A percentile compares a stretch with the other conserved stretches of the same genome.
Evolutionary conservation across 352 stramenopile genomes (phyloP).

Genomic region (Aphanomyces astaci): DNA sequence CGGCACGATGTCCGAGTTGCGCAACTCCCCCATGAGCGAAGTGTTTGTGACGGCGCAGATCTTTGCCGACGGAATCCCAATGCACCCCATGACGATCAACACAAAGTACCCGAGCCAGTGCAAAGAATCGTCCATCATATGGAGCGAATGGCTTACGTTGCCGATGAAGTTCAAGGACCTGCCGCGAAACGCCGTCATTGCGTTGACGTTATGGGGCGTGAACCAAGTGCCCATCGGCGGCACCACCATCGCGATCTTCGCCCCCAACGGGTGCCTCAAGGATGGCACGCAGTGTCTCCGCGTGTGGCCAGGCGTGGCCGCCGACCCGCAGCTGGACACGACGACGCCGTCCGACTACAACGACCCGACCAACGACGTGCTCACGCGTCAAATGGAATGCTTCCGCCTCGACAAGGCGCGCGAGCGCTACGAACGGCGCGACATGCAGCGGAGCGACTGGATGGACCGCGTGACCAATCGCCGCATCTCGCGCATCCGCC

Average conservation of each 20-base stretch:
- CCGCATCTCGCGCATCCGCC: slow-evolving; percentile 74
- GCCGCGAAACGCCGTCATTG: slow-evolving; percentile 73
- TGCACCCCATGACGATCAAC: slow-evolving; percentile 80
- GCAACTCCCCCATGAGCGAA: slow-evolving; percentile 76
- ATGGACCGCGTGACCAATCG: slow-evolving; percentile 86
- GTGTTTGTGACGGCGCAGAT: slow-evolving; percentile 85
- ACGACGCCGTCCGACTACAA: slow-evolving; percentile 63
- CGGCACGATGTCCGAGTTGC: slow-evolving; percentile 58
- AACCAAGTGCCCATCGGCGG: slow-evolving; percentile 72
- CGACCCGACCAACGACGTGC: slow-evolving; percentile 53
- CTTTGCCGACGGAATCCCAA: slow-evolving; percentile 70
- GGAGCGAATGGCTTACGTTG: slow-evolving; percentile 84
- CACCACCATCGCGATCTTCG: slow-evolving; percentile 84
- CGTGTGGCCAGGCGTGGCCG: slow-evolving; percentile 63
- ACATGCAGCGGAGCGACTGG: slow-evolving; percentile 84
- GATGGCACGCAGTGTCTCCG: slow-evolving; percentile 84
- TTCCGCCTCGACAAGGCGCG: slow-evolving; percentile 81
- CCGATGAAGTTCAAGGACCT: slow-evolving; percentile 81
- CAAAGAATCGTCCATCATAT: slow-evolving; percentile 81
- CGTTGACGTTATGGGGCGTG: slow-evolving; percentile 80
- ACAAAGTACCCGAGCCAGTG: slow-evolving; percentile 78
- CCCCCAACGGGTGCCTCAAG: slow-evolving; percentile 68
- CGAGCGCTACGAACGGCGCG: slow-evolving; percentile 84
- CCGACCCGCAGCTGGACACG: slow-evolving; percentile 55
- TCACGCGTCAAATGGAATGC: slow-evolving; percentile 32